These are phyloP conservation scores for Henckelia pumila DNA, from an alignment of 257 asterid genomes.

Conservation along the genomic window DNA sequence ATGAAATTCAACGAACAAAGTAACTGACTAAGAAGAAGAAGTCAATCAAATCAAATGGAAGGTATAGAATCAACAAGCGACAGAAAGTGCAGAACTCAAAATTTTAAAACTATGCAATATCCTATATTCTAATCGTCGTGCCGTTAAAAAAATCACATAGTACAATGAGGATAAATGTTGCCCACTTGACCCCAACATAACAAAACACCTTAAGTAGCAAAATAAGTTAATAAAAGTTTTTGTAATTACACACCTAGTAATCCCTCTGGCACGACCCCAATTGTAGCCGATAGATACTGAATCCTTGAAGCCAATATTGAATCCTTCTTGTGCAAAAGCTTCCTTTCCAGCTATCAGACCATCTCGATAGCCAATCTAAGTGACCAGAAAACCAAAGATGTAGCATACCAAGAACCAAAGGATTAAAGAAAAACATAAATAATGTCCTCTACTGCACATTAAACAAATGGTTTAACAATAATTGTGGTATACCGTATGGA, in stretches of 20 bases:
- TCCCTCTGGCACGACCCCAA: too few species aligned
- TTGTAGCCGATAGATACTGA: too few species aligned
- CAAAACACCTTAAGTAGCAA: conserved; percentile 2
- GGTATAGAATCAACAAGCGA: not conserved
- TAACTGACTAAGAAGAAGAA: not conserved
- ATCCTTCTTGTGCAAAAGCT: conserved; percentile 80
- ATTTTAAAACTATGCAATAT: not conserved
- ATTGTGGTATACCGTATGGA: conserved; percentile 65
- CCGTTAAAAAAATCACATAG: not conserved
- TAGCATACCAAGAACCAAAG: too few species aligned
- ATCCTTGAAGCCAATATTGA: conserved; percentile 78
- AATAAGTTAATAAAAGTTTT: not conserved
- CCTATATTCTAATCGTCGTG: too few species aligned
- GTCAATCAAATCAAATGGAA: too few species aligned
- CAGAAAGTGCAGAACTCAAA: not conserved
- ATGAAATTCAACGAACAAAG: conserved; percentile 4
- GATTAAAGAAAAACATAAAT: too few species aligned
- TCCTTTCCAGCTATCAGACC: conserved; percentile 87
- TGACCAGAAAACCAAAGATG: conserved; percentile 24
- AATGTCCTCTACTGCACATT: too few species aligned
- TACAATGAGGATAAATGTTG: not conserved
- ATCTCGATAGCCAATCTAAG: conserved; percentile 89
- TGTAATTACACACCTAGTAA: conserved; percentile 50
- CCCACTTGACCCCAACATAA: not conserved
- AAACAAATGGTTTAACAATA: conserved; percentile 8